Evolutionary conservation across 768 basidiomycete genomes (phyloP).

Genomic region (Pleurotus pulmonarius): DNA sequence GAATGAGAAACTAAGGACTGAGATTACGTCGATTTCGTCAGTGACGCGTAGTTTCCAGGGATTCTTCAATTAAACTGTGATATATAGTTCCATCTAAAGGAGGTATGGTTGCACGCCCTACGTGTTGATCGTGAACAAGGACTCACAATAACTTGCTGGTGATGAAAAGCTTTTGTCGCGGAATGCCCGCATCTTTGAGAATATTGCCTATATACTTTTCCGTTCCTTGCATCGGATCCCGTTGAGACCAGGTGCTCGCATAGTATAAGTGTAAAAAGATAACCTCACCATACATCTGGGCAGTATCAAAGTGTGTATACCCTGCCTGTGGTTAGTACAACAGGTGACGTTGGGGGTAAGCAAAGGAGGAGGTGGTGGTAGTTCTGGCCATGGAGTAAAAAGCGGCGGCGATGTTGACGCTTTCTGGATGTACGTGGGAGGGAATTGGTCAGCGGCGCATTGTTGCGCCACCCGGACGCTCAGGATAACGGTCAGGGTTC

Average conservation of each 20-base stretch:
- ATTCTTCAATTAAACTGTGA: conserved; percentile 32
- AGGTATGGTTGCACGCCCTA: background rate
- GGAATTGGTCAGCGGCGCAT: background rate
- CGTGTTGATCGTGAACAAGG: background rate
- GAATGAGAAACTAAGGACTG: conserved; percentile 42
- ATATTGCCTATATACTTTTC: conserved; percentile 40
- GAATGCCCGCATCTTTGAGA: conserved; percentile 44
- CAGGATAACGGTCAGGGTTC: background rate
- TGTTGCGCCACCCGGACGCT: background rate
- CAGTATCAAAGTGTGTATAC: conserved; percentile 41
- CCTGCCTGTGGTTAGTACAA: conserved; percentile 24
- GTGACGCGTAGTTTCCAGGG: conserved; percentile 35
- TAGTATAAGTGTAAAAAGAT: background rate
- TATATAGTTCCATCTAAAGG: conserved; percentile 33
- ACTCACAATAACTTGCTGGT: conserved; percentile 47
- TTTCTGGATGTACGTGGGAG: background rate
- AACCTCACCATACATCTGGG: conserved; percentile 25
- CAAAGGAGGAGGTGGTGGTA: background rate
- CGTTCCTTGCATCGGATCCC: conserved; percentile 21
- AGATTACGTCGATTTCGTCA: too few species aligned
- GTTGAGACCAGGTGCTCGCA: background rate
- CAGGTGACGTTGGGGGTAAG: background rate
- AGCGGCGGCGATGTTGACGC: background rate
- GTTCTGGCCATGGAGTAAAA: background rate
- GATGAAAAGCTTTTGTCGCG: conserved; percentile 44